A percentile compares a stretch with the other conserved stretches of the same genome.
phyloP scores from a whole-genome alignment of 306 rosid genomes.

The Cucurbita ficifolia region DNA sequence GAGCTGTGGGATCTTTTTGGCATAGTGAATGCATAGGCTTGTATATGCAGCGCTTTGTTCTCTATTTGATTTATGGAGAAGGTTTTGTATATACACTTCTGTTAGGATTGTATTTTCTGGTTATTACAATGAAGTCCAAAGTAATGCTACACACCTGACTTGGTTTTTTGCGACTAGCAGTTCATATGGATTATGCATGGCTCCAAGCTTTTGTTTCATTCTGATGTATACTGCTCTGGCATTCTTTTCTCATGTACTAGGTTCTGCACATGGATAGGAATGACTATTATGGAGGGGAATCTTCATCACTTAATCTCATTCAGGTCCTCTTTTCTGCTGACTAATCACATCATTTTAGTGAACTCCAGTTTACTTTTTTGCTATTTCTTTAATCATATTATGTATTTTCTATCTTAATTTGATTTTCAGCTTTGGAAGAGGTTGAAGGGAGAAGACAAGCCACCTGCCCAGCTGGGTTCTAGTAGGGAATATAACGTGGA shows the following conservation, averaged over 20 bases:
- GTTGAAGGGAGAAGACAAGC: constrained; percentile 75
- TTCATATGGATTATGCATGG: neutral
- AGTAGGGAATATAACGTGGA: constrained; percentile 93
- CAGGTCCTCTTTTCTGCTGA: constrained; percentile 35
- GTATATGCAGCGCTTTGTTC: neutral
- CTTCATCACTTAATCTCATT: constrained; percentile 75
- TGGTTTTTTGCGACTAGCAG: neutral
- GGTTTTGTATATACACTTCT: neutral
- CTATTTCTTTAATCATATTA: neutral
- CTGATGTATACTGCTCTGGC: neutral
- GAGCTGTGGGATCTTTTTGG: neutral
- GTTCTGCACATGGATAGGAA: constrained; percentile 96
- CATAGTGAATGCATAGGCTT: neutral
- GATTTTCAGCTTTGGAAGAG: constrained; percentile 77
- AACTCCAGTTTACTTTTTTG: neutral
- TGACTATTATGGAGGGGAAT: constrained; percentile 93
- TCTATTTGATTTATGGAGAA: neutral
- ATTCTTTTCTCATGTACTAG: constrained; percentile 17
- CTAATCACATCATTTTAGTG: neutral
- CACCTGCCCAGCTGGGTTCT: constrained; percentile 77
- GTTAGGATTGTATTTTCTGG: neutral
- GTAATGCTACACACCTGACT: neutral
- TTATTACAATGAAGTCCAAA: neutral
- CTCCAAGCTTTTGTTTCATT: neutral
- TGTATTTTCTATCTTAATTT: neutral